Evolutionary conservation across 164 flowering plant species (phyloP), one percentile per base, ranked within the genome.

Genomic region (Vitis labrusca): DNA sequence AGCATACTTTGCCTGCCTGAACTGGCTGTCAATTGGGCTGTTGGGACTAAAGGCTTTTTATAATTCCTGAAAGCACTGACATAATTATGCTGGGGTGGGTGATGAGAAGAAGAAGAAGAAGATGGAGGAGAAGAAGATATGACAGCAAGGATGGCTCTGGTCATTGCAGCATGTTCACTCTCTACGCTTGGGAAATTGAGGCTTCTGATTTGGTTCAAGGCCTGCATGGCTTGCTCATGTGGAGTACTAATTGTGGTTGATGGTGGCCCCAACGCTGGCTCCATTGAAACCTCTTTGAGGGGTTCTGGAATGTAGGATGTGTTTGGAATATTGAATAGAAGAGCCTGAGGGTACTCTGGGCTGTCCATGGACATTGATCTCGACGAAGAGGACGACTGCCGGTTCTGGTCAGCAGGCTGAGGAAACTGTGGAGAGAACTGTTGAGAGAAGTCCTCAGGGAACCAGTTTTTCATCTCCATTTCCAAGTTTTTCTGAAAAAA

Each of bases 351-450:
- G 17, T 73, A 72, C 50, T 86, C 91, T 2, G 90, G 81, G 74
- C 90, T 90, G 14, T 82, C 89, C 65, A 78, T 70, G 5, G 97
- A 88, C 19, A 83, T 55, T 13, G 91, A 84, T 75, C 76, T 76
- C 51, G 95, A 90, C 0, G 93, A 86, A 1, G 98, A 88, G 0
- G 96, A 88, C 3, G 92, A 87, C 27, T 73, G 82, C 51, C 67
- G 73, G 63, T 69, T 73, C 17, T 68, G 84, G 32, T 82, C 80
- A 1, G 66, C 32, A 59, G 59, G 65, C 9, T 10, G 76, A n/a
- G 58, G 75, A 10, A 66, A 58, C 67, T 79, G 64, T 23, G 74
- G 64, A 12, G 66, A 10, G 13, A 51, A 52, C 15, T 76, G 69
- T 9, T 30, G 55, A 23, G 66, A 30, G 68, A 85, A 76, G 64